A percentile compares a stretch with the other conserved stretches of the same genome.
phyloP scores from a whole-genome alignment of 2,329 filamentous ascomycete genomes.

The Colletotrichum theobromicola region DNA sequence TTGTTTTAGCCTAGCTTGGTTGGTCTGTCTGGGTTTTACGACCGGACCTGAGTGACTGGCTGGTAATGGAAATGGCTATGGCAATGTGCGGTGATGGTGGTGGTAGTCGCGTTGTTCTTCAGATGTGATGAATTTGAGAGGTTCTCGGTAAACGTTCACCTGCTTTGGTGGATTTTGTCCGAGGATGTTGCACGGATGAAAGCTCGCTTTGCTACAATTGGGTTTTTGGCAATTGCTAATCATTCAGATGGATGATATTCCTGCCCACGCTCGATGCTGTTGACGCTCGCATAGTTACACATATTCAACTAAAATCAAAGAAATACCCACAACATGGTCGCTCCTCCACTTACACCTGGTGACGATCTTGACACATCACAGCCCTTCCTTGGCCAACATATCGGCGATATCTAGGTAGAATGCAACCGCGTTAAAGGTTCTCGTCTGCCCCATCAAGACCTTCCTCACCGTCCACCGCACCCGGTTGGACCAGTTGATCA shows the following conservation, averaged over 20 bases:
- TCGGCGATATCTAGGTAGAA: constrained; percentile 71
- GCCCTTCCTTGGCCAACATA: constrained; percentile 73
- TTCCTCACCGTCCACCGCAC: constrained; percentile 60
- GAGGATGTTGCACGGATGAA: not conserved
- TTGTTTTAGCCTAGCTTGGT: not conserved
- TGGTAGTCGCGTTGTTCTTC: too few relatives aligned
- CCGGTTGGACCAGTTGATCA: constrained; percentile 73
- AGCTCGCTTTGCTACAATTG: not conserved
- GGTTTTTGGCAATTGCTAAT: not conserved
- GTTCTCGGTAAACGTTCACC: not conserved
- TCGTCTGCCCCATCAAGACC: constrained; percentile 55
- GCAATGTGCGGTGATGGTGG: not conserved
- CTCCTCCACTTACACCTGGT: not conserved
- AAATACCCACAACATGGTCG: not conserved
- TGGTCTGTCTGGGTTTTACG: not conserved
- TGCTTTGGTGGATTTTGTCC: not conserved
- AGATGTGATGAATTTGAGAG: not conserved
- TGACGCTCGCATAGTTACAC: not conserved
- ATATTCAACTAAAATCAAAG: not conserved
- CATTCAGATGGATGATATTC: not conserved
- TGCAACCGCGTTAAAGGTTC: constrained; percentile 70
- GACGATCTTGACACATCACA: constrained; percentile 27
- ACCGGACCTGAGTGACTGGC: not conserved
- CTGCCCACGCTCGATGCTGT: not conserved
- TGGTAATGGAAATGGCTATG: not conserved